Evolutionary conservation across 805 yeast genomes (phyloP), one percentile per base, ranked within the genome.

Genomic region (Kluyveromyces siamensis): DNA sequence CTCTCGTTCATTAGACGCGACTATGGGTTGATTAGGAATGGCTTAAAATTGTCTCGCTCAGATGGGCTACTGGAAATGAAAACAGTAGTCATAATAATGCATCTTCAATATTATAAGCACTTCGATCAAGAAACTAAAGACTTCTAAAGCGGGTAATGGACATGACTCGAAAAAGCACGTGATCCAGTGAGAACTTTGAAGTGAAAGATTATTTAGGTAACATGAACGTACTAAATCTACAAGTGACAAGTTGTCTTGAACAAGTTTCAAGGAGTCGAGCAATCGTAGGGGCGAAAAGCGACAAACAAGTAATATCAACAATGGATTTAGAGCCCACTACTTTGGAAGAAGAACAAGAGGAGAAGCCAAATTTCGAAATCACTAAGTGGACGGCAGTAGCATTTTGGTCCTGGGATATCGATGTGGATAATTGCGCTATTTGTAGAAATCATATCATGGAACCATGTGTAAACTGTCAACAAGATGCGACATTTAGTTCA

Each of bases 391-490:
- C 96, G 13, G 98, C 98, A 0, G 99, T 93, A 44, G 98, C 98
- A n/a, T 88, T 93, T 65, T 93, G 99, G 99, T 88, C 97, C 0
- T 93, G 99, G 99, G 96, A 88, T 69, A 85, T 88, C 52, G 91
- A 82, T 36, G 91, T 88, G 48, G 99, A 95, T 55, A 88, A 87
- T 48, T 93, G 99, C 73, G 98, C 99, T 38, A 93, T 93, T 65
- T 93, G 99, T 75, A 79, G 98, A 64, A 93, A 91, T 68, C 97
- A 91, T 68, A 77, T 93, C 56, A 93, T 93, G 99, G 99, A 93
- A 61, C 93, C 93, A 16, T 93, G 99, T 66, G 86, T 93, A 55
- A 98, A 90, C 66, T 93, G 99, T 65, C 96, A 88, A 66, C 95
- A 95, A 27, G 82, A 83, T 61, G 81, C 70, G 2, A 79, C 80